Evolutionary conservation across 2,329 filamentous ascomycete species (phyloP).

Genomic region (Monosporascus cannonballus): DNA sequence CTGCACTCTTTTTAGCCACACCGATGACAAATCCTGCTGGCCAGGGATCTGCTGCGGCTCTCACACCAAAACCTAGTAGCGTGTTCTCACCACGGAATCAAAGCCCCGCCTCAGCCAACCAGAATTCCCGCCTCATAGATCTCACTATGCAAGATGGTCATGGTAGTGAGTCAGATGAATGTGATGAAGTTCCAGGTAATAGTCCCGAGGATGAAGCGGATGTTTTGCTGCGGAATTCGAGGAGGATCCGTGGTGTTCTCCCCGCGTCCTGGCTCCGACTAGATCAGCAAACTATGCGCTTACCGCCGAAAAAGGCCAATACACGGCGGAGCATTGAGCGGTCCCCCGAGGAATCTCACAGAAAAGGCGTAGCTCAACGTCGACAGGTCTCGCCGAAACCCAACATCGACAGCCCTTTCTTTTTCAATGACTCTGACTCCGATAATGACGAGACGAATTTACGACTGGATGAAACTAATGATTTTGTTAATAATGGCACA

Average conservation of each 20-base stretch:
- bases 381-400: constrained; percentile 27
- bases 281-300: constrained; percentile 40
- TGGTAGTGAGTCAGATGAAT: constrained; percentile 8
- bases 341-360: constrained; percentile 32
- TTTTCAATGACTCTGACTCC: constrained; percentile 44
- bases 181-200: constrained; percentile 7
- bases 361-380: constrained; percentile 45
- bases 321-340: constrained; percentile 25
- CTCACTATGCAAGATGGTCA: constrained; percentile 17
- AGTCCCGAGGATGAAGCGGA: constrained; percentile 35
- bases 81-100: constrained; percentile 17
- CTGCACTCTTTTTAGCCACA: constrained; percentile 19
- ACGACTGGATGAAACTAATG: constrained; percentile 13
- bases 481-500: constrained; percentile 1
- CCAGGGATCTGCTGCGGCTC: constrained; percentile 5
- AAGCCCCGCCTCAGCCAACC: constrained; percentile 19
- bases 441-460: constrained; percentile 30
- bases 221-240: constrained; percentile 22
- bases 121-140: constrained; percentile 15
- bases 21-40: constrained; percentile 11
- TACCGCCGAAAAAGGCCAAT: constrained; percentile 21
- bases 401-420: constrained; percentile 25
- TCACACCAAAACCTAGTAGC: constrained; percentile 25
- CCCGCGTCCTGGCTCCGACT: constrained; percentile 63
- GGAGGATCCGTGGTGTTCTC: constrained; percentile 52